phyloP scores from a whole-genome alignment of 2,329 filamentous ascomycete genomes.

The Trichoderma pleuroti region DNA sequence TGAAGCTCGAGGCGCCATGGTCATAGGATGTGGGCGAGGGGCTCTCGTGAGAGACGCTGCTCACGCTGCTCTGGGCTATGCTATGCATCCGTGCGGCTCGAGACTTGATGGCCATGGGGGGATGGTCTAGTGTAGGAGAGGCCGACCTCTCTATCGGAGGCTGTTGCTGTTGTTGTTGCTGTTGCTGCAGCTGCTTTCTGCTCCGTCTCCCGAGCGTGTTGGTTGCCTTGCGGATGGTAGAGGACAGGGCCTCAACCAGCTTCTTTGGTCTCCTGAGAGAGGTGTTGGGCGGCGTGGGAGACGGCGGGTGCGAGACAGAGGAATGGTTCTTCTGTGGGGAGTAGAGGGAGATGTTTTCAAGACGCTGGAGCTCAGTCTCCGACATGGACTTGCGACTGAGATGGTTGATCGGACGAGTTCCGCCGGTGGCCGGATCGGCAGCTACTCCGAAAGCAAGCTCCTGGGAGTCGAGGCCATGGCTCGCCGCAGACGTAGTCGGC shows the following conservation, averaged over 20 bases:
- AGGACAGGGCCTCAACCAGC: slow-evolving; percentile 41
- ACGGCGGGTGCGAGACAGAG: slow-evolving; percentile 31
- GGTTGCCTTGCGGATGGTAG: slow-evolving; percentile 40
- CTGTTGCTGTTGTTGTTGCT: neutral
- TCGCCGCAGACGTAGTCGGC: slow-evolving; percentile 25
- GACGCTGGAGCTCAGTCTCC: slow-evolving; percentile 45
- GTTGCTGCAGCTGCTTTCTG: slow-evolving; percentile 25
- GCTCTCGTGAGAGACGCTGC: slow-evolving; percentile 22
- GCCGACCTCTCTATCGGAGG: slow-evolving; percentile 24
- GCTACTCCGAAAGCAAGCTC: slow-evolving; percentile 25
- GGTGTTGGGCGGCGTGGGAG: slow-evolving; percentile 33
- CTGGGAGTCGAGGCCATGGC: slow-evolving; percentile 32
- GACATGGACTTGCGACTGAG: slow-evolving; percentile 41
- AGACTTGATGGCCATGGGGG: slow-evolving; percentile 34
- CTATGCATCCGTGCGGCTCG: slow-evolving; percentile 26
- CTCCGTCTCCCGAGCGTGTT: slow-evolving; percentile 30
- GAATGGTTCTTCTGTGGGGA: slow-evolving; percentile 31
- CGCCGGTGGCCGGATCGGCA: slow-evolving; percentile 18
- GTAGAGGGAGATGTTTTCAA: slow-evolving; percentile 47
- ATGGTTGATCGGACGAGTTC: slow-evolving; percentile 24
- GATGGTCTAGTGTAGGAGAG: slow-evolving; percentile 34
- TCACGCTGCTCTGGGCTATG: slow-evolving; percentile 20
- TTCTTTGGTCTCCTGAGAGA: slow-evolving; percentile 35
- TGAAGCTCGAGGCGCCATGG: slow-evolving; percentile 30
- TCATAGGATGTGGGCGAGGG: slow-evolving; percentile 28